Conservation (phyloP, 768 basidiomycete genomes). For the Podaxis rugospora region DNA sequence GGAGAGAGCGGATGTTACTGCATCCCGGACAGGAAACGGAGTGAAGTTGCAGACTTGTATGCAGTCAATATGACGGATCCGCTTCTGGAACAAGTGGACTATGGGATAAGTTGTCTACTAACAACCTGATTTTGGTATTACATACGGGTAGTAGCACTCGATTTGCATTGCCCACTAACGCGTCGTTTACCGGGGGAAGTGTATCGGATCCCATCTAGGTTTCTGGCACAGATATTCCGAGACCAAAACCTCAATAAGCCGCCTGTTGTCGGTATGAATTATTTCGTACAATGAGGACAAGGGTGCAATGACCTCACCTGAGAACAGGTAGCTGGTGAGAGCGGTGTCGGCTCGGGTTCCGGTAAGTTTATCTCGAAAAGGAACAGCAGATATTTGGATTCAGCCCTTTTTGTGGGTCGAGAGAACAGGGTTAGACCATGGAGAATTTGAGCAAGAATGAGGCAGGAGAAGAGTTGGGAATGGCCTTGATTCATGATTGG, state of each 20-base stretch:
- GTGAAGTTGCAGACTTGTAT: conserved; percentile 79
- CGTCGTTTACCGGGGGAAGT: neutral
- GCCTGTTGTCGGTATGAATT: neutral
- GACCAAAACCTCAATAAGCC: neutral
- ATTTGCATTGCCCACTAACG: neutral
- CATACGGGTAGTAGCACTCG: conserved; percentile 9
- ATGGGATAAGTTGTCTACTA: neutral
- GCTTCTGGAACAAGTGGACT: conserved; percentile 39
- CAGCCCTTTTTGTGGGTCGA: neutral
- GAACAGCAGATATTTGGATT: neutral
- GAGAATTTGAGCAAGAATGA: neutral
- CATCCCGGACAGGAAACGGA: conserved; percentile 79
- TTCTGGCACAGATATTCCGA: neutral
- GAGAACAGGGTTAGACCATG: conserved; percentile 2
- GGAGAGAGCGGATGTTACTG: conserved; percentile 67
- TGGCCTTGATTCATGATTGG: neutral
- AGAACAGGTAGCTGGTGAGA: neutral
- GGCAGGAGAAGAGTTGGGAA: neutral
- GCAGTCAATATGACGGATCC: conserved; percentile 67
- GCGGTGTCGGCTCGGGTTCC: too few relatives aligned
- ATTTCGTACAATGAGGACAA: neutral
- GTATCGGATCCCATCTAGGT: neutral
- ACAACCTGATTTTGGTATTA: neutral
- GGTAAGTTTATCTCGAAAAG: neutral
- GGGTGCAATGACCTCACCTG: neutral